These are phyloP conservation scores for Inonotus obliquus DNA, from an alignment of 1,284 basidiomycete genomes.

Conservation along the genomic window DNA sequence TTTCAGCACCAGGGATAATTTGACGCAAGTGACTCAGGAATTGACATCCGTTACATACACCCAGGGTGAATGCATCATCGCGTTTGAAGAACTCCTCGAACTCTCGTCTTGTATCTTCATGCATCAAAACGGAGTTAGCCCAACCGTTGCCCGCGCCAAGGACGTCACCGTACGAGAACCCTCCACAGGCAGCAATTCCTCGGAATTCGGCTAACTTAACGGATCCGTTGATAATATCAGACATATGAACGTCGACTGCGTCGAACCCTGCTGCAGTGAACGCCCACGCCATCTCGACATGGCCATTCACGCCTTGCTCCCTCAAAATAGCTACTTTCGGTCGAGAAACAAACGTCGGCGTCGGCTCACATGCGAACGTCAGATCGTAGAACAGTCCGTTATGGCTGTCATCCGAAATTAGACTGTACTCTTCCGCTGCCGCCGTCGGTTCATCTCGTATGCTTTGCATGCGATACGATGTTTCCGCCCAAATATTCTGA, in stretches of 20 bases:
- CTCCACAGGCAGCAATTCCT: conserved; percentile 93
- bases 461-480: conserved; percentile 88
- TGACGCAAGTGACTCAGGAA: conserved; percentile 86
- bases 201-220: conserved; percentile 68
- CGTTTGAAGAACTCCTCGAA: conserved; percentile 83
- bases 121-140: conserved; percentile 90
- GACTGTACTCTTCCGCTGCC: conserved; percentile 80
- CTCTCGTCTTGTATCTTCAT: conserved; percentile 67
- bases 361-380: conserved; percentile 51
- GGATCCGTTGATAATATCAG: conserved; percentile 80
- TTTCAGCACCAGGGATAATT: conserved; percentile 81
- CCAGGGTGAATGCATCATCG: conserved; percentile 82
- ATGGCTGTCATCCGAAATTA: conserved; percentile 64
- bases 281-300: conserved; percentile 98
- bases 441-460: conserved; percentile 81
- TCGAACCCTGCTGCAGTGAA: conserved; percentile 93
- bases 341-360: conserved; percentile 34
- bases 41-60: conserved; percentile 98
- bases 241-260: conserved; percentile 97
- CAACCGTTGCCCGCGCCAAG: conserved; percentile 97
- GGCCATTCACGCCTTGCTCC: conserved; percentile 98
- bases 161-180: conserved; percentile 98
- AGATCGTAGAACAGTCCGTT: conserved; percentile 78
- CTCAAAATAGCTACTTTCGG: conserved; percentile 94
- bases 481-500: conserved; percentile 91